Base-by-base conservation (phyloP, 2,329 filamentous ascomycete species). In the Blastomyces gilchristii region DNA sequence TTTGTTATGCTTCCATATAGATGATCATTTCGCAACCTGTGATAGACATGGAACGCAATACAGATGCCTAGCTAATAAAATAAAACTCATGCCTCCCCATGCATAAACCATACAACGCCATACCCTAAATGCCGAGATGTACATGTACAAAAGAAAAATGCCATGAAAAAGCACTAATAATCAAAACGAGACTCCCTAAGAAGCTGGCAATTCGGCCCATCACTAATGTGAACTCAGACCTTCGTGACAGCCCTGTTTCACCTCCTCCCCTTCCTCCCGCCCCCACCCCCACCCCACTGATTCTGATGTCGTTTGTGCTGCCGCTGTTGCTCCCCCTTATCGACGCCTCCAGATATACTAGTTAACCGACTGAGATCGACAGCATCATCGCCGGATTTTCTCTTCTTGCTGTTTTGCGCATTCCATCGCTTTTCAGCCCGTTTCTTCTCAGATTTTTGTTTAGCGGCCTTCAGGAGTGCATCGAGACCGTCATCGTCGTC, bases 381-480 rank as follows among this genome's bases (percentile, higher is more conserved):
- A 25, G 12, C 41, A 34, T 41, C 57, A 18, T 25, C 57, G 12
- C 16, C 47, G 28, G 49, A 41, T 49, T 43, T 56, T 14, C 39
- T 47, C 37, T 62, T 54, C 52, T 57, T 49, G 43, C 37, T 37
- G 6, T 25, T 22, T 25, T 63, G 18, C 6, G n/a, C 3, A 41
- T 43, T 16, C 59, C 4, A 54, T 18, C 45, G 68, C 56, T 67
- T 67, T 56, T 66, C 65, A 4, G 60, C 52, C 2, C 41, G 41
- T 43, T 43, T 43, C 16, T 43, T 12, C 5, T 37, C 34, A 5
- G 34, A 37, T 52, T 57, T 57, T 39, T 39, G 61, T 63, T 68
- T 70, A 25, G 63, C 67, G 54, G 65, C 68, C 34, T 67, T 62
- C 37, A 69, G 64, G 59, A 66, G 62, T 2, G 63, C 64, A 1